Evolutionary conservation across 441 rosid genomes (phyloP).

Genomic region (Euphorbia schlechtendalii): DNA sequence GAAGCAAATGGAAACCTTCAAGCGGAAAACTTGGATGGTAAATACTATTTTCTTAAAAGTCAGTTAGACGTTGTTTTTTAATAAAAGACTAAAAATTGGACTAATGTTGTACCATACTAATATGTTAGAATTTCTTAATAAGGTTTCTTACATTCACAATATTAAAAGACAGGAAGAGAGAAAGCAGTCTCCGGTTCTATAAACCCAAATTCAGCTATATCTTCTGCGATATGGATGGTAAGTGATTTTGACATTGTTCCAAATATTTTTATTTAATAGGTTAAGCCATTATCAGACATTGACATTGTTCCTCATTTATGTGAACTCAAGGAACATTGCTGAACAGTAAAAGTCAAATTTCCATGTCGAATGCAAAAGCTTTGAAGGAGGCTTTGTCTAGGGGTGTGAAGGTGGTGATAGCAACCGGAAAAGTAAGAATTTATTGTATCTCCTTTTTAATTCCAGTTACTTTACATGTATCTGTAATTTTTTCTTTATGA

Average conservation of each 20-base stretch:
- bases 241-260: conserved; percentile 21
- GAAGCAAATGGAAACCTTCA: conserved; percentile 28
- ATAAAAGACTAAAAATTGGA: too few species aligned
- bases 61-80: background rate
- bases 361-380: conserved; percentile 61
- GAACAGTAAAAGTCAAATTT: conserved; percentile 67
- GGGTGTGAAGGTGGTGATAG: conserved; percentile 84
- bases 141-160: conserved; percentile 29
- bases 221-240: conserved; percentile 99
- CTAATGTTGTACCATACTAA: too few species aligned
- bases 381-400: conserved; percentile 75
- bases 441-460: conserved; percentile 6
- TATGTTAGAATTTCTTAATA: too few species aligned
- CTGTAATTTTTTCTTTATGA: background rate
- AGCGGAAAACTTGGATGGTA: conserved; percentile 57
- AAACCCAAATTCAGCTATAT: conserved; percentile 85
- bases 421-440: conserved; percentile 75
- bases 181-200: conserved; percentile 74
- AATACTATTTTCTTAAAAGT: conserved; percentile 9
- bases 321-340: conserved; percentile 58
- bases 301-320: background rate
- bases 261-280: conserved; percentile 13
- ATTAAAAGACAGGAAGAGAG: conserved; percentile 81
- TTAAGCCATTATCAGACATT: conserved; percentile 19
- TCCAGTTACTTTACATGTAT: background rate